Evolutionary conservation across 116 monocot species (phyloP).

Genomic region (Cymodocea nodosa): DNA sequence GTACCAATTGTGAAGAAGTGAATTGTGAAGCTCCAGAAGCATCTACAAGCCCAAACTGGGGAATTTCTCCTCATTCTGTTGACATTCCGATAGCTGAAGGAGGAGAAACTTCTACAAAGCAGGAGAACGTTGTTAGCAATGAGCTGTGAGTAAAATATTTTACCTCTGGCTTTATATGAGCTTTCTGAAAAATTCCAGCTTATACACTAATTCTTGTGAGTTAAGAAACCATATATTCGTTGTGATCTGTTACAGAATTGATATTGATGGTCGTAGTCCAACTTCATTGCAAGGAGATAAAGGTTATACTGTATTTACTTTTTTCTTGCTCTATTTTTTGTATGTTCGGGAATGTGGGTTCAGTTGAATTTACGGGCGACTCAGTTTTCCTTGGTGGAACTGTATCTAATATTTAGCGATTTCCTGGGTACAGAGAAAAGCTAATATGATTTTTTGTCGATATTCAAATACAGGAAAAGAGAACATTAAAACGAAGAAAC

Average conservation of each 20-base stretch:
- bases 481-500: not conserved
- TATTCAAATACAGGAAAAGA: not conserved
- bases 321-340: no score
- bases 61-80: slow-evolving; percentile 1
- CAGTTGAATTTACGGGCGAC: no score
- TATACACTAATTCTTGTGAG: not conserved
- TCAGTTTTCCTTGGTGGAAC: no score
- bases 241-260: slow-evolving; percentile 1
- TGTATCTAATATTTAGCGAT: no score
- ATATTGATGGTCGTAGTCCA: not conserved
- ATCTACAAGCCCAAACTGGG: not conserved
- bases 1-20: slow-evolving; percentile 1
- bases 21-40: slow-evolving; percentile 1
- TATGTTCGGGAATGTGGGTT: no score
- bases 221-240: not conserved
- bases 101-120: not conserved
- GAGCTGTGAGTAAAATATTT: not conserved
- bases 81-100: not conserved
- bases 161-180: not conserved
- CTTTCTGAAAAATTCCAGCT: not conserved
- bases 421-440: no score
- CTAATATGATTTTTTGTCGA: no score
- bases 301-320: no score
- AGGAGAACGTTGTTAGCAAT: not conserved
- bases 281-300: no score